Conservation (phyloP, 331 rosid species). For the Rhamnella rubrinervis region DNA sequence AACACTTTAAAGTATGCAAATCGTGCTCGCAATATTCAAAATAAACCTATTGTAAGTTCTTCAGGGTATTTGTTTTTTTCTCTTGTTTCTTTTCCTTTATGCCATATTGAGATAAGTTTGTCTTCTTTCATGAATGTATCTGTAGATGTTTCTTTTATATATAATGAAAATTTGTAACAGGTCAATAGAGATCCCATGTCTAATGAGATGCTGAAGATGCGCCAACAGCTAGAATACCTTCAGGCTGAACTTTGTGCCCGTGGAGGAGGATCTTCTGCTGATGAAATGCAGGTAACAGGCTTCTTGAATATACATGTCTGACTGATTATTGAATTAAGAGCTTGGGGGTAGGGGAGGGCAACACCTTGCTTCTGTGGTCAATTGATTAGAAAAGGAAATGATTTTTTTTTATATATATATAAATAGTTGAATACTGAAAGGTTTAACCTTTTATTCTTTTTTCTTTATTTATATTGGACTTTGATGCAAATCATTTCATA, state of each 20-base stretch:
- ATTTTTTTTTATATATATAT: no score
- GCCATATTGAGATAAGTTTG: slow-evolving; percentile 5
- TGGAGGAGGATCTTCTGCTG: slow-evolving; percentile 80
- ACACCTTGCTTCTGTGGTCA: no score
- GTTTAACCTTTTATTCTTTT: no score
- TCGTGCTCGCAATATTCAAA: slow-evolving; percentile 97
- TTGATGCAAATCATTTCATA: slow-evolving; percentile 24
- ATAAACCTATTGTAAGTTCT: slow-evolving; percentile 93
- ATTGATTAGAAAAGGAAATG: no score
- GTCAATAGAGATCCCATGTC: slow-evolving; percentile 98
- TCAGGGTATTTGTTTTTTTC: slow-evolving; percentile 7
- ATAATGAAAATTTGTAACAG: slow-evolving; percentile 31
- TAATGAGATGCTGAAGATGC: slow-evolving; percentile 96
- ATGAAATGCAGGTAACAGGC: slow-evolving; percentile 82
- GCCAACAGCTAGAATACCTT: slow-evolving; percentile 89
- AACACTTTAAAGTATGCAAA: slow-evolving; percentile 98
- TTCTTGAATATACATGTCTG: background rate
- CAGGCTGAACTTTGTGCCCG: slow-evolving; percentile 99
- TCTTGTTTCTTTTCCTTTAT: slow-evolving; percentile 10
- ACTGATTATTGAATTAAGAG: background rate
- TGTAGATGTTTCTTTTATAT: slow-evolving; percentile 23
- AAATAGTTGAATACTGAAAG: no score
- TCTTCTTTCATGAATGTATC: slow-evolving; percentile 17
- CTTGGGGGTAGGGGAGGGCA: no score
- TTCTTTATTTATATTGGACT: background rate